Percentiles rank a stretch among this genome's conserved stretches.
Conservation (phyloP, 208 protist species). For the Angomonas ambiguus region DNA sequence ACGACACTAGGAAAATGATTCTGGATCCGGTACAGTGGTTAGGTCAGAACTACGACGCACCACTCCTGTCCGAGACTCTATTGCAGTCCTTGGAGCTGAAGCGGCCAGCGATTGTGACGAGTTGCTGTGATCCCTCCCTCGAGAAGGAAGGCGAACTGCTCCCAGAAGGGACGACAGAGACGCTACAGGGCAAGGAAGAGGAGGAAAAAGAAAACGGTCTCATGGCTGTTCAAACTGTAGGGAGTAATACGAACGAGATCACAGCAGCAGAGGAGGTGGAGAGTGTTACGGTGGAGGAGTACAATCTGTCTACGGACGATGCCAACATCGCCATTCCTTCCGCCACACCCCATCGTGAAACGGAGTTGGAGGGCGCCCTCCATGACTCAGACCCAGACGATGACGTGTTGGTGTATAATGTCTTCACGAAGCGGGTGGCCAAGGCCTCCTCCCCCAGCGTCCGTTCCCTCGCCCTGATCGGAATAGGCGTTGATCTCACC, state of each 20-base stretch:
- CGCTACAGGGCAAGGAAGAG: background rate
- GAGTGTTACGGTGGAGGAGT: conserved; percentile 7
- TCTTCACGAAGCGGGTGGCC: conserved; percentile 78
- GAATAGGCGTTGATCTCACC: conserved; percentile 44
- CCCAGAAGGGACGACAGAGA: background rate
- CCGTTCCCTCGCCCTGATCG: conserved; percentile 41
- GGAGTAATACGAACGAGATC: no score
- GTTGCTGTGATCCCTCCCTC: background rate
- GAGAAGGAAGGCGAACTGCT: background rate
- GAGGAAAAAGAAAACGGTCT: no score
- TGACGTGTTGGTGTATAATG: conserved; percentile 58
- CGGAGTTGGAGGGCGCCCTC: background rate
- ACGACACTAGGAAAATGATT: conserved; percentile 16
- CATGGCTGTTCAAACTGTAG: no score
- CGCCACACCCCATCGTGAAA: background rate
- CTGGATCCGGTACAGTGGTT: conserved; percentile 56
- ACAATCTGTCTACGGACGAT: background rate
- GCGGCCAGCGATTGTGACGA: background rate
- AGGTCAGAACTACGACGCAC: conserved; percentile 26
- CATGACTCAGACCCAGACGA: background rate
- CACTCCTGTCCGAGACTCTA: conserved; percentile 33
- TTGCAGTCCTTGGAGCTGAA: background rate
- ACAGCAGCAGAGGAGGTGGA: background rate
- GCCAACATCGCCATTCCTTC: background rate
- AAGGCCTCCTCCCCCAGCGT: conserved; percentile 40